Base-by-base conservation (phyloP, 2,329 filamentous ascomycete species). In the Colletotrichum sp. region DNA sequence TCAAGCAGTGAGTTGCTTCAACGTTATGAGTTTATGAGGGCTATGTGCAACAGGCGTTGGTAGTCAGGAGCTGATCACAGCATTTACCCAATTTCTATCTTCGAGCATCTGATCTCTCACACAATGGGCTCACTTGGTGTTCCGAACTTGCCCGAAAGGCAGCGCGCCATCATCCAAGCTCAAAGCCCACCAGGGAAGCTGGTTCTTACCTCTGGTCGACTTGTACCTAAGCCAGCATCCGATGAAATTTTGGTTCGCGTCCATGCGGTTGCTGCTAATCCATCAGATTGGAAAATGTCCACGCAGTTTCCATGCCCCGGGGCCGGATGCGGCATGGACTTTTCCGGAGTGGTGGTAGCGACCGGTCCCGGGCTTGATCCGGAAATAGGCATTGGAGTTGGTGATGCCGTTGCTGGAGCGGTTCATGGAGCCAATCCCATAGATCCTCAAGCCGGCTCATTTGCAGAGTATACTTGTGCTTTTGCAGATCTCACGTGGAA, bases 221-320 rank as follows among this genome's bases (percentile, higher is more conserved):
- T 13, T 59, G 68, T 70, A 3, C 60, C 70, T 19, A 72, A 36
- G 7, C 70, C 63, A 27, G 52, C 61, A 11, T 30, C 63, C 19
- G 52, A 44, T 12, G 61, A 72, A 28, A 68, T 81, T 44, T 70
- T 81, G 22, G 78, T 83, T 32, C 76, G 75, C 65, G 80, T 79
- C 8, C 72, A 69, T n/a, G 80, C 82, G 1, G 82, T 86, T 2
- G 83, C 83, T 16, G 71, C 85, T 36, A 86, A 85, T 76, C 84
- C 84, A 1, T 73, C 71, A 61, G 85, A 87, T 77, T 78, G 77
- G 67, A 86, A 86, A 72, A 81, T 83, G 77, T 61, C 79, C 61
- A 80, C 80, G 16, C 76, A 77, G 60, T 78, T 78, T 60, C 70
- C 79, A 2, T 79, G 78, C 15, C 76, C 79, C 4, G 84, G 84